Base-by-base conservation (phyloP, 164 flowering plant species). In the Litsea cubeba region DNA sequence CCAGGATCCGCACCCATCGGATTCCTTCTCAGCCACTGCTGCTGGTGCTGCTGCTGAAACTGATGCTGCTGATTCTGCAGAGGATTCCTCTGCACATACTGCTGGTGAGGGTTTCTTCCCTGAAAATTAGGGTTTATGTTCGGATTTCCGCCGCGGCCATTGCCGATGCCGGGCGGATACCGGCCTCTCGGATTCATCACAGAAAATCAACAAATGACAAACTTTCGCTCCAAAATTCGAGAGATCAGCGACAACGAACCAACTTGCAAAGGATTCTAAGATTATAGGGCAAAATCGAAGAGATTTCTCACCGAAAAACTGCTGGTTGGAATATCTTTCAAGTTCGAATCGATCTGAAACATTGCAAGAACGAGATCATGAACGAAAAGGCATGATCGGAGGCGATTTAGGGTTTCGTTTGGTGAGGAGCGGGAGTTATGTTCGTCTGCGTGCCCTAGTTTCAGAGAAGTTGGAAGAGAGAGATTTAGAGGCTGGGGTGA, bases 111-210 rank as follows among this genome's bases (percentile, higher is more conserved):
- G 73, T 79, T 81, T 69, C 89, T 82, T 46, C 57, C 77, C 71
- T 85, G 89, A 81, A 75, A 86, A 76, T 79, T 80, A 83, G 91
- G 90, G 85, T 85, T 87, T 22, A 79, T 74, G 57, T 84, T 86
- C 40, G 75, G 70, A 70, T 81, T 70, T 1, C 84, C 83, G 26
- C 88, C 86, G 12, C 86, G 77, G 68, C 81, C 87, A 12, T 84
- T 83, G 32, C 96, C 97, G 76, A 95, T 91, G 72, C 99, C 99
- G 18, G 99, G 97, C 12, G 98, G 97, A 80, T 88, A 95, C 81
- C 97, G 84, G 22, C 87, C 90, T 80, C 98, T 68, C 57, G 78
- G 78, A 75, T 85, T 86, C 92, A 90, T 91, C 82, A 68, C 65
- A 71, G 50, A 20, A 66, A 30, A 30, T 17, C 1, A n/a, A 66